Base-by-base conservation (phyloP, 2,329 filamentous ascomycete genomes). In the Coniella vitis region DNA sequence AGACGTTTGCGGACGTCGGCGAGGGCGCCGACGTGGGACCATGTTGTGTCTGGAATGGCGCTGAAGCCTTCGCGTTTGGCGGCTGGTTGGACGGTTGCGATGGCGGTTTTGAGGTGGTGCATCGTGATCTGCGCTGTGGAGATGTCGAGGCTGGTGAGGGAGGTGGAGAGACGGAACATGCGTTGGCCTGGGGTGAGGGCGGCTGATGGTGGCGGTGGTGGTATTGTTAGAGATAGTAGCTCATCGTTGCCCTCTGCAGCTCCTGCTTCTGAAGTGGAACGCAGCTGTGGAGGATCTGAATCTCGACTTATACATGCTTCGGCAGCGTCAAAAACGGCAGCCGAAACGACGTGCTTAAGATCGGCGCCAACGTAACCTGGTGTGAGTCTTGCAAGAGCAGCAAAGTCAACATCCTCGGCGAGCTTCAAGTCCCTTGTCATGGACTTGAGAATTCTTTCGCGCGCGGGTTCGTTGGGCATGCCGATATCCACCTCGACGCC, bases 341-440 rank as follows among this genome's bases (percentile, higher is more conserved):
- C 57, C 2, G 67, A 69, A 40, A 78, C 69, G n/a, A 83, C 68
- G 51, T 72, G 84, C 54, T 86, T 81, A 4, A 98, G 70, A 70
- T 98, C 93, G 5, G 88, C 87, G 10, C 90, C 91, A 0, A 98
- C 91, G 57, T 93, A 98, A 1, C 93, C 93, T 5, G 93, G 88
- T 0, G 91, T 97, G 57, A 84, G 75, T 59, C 87, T 90, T 5
- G 91, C 90, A 3, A 98, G 71, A 14, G 76, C 70, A 21, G 70
- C 69, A 57, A 91, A 86, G 61, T 95, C 80, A 17, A 97, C 78
- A 52, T 90, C 82, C 3, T 78, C 73, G 1, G 79, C 73, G 7
- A 95, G 64, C 0, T 70, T 70, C 56, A 83, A 76, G 48, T 83
- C 78, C 47, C 81, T 72, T 0, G 87, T 88, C 39, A 94, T 71